phyloP scores from a whole-genome alignment of 176 grass and related monocot species.

The Microstegium vimineum region DNA sequence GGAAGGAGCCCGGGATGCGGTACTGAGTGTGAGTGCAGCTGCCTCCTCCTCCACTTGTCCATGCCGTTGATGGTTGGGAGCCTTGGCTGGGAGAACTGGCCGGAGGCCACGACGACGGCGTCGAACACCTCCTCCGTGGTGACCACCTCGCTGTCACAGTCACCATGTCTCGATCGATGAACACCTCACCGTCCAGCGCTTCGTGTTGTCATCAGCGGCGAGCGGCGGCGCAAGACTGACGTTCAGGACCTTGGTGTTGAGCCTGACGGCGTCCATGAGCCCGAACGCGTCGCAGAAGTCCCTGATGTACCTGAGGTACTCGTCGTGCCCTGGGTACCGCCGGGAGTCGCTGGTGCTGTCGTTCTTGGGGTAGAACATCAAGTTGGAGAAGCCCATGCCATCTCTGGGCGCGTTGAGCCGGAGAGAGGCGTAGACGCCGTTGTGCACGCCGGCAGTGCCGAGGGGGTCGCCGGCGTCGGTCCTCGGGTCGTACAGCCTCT shows the following conservation, averaged over 20 bases:
- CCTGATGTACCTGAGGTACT: conserved; percentile 31
- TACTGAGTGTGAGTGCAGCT: too few relatives aligned
- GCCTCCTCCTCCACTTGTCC: too few relatives aligned
- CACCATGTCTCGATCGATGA: background rate
- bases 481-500: conserved; percentile 39
- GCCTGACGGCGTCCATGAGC: conserved; percentile 33
- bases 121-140: conserved; percentile 11
- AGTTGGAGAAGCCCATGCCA: conserved; percentile 15
- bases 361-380: conserved; percentile 1
- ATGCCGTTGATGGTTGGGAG: conserved; percentile 26
- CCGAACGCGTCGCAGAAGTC: conserved; percentile 29
- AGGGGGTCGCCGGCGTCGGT: conserved; percentile 5
- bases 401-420: background rate
- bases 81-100: conserved; percentile 23
- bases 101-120: conserved; percentile 33
- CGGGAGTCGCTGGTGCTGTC: conserved; percentile 3
- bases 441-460: conserved; percentile 6
- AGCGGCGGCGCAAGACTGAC: background rate
- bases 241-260: conserved; percentile 25
- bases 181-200: background rate
- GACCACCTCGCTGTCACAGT: background rate
- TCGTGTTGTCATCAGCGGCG: too few relatives aligned
- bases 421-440: conserved; percentile 31
- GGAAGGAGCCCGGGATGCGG: too few relatives aligned
- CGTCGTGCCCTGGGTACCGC: conserved; percentile 29